A percentile compares a stretch with the other conserved stretches of the same genome.
These are phyloP conservation scores for Pythium utonaiense DNA, from an alignment of 352 stramenopile genomes.

Conservation along the genomic window DNA sequence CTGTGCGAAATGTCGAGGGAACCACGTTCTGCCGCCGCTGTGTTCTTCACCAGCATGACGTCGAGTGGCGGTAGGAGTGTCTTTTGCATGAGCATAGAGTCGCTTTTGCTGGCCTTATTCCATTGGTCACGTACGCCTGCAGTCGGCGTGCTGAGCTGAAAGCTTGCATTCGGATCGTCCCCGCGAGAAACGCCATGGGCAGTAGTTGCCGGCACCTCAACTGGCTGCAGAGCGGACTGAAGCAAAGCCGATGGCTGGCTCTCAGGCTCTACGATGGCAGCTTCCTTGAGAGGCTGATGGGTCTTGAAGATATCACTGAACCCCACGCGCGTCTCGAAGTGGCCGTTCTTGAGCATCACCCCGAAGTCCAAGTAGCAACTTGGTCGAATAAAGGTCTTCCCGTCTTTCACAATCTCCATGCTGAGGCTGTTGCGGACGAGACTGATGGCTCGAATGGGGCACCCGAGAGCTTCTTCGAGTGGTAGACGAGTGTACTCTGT, in stretches of 20 bases:
- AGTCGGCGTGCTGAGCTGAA: neutral
- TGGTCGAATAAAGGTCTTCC: slow-evolving; percentile 25
- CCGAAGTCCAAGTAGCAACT: slow-evolving; percentile 35
- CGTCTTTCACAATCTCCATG: slow-evolving; percentile 28
- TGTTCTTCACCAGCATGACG: neutral
- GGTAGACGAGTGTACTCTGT: slow-evolving; percentile 21
- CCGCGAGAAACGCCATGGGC: too few species aligned
- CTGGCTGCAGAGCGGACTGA: too few species aligned
- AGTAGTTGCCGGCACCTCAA: too few species aligned
- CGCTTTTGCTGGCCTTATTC: neutral
- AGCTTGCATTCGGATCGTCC: neutral
- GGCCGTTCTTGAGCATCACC: slow-evolving; percentile 30
- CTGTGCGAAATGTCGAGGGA: too few species aligned
- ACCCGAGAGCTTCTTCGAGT: slow-evolving; percentile 22
- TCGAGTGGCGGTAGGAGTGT: neutral
- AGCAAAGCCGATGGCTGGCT: too few species aligned
- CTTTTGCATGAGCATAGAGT: neutral
- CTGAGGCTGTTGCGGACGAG: slow-evolving; percentile 25
- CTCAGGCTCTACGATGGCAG: too few species aligned
- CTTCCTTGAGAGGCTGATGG: neutral
- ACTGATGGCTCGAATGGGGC: slow-evolving; percentile 20
- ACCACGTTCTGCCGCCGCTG: neutral
- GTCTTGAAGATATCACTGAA: slow-evolving; percentile 16
- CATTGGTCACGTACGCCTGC: too few species aligned
- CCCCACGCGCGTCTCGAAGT: slow-evolving; percentile 2